These are phyloP conservation scores for Malus orientalis DNA, from an alignment of 306 rosid genomes.

Conservation along the genomic window DNA sequence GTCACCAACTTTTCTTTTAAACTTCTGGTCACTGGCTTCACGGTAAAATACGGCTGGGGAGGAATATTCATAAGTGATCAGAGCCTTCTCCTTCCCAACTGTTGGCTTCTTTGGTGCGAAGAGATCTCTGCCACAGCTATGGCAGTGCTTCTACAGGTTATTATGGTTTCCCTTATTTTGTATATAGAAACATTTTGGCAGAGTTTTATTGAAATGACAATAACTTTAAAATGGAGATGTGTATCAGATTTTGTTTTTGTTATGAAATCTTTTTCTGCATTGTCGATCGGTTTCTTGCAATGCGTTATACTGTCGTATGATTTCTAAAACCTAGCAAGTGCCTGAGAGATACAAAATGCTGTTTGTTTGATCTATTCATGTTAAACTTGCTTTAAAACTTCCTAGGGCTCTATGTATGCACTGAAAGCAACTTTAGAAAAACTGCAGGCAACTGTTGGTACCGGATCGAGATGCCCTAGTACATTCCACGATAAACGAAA, in stretches of 20 bases:
- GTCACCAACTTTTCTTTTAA: slow-evolving; percentile 35
- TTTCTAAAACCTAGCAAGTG: no score
- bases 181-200: neutral
- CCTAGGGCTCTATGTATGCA: neutral
- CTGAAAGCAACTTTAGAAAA: neutral
- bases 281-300: neutral
- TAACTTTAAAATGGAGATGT: neutral
- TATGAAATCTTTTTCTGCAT: neutral
- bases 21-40: slow-evolving; percentile 40
- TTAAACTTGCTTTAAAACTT: neutral
- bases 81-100: neutral
- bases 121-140: neutral
- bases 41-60: neutral
- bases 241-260: neutral
- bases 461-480: neutral
- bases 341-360: no score
- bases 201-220: neutral
- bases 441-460: neutral
- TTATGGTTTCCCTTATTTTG: neutral
- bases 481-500: neutral
- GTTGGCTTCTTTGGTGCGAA: neutral
- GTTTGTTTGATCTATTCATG: neutral
- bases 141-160: neutral
- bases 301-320: neutral
- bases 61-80: neutral